Evolutionary conservation across 2,329 filamentous ascomycete species (phyloP).

Genomic region (Colletotrichum godetiae): DNA sequence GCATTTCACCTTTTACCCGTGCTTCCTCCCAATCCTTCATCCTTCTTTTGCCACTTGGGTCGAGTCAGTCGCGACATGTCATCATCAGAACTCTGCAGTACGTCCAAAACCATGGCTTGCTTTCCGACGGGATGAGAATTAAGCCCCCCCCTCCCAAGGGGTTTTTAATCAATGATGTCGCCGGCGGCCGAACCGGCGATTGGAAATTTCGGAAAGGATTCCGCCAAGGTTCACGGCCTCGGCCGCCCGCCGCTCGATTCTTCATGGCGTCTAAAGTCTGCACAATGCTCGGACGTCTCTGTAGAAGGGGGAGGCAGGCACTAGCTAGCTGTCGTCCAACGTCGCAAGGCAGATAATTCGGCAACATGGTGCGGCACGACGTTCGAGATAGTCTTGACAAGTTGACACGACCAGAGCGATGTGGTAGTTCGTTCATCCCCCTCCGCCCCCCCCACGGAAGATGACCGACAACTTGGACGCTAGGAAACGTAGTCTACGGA

Average conservation of each 20-base stretch:
- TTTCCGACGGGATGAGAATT: background rate
- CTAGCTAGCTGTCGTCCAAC: background rate
- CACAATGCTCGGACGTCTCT: background rate
- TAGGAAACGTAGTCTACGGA: background rate
- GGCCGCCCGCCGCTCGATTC: background rate
- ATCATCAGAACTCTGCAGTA: conserved; percentile 13
- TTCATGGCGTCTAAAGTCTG: no score
- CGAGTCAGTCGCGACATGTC: conserved; percentile 5
- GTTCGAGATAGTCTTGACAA: background rate
- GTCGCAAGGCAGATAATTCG: background rate
- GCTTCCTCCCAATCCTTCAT: no score
- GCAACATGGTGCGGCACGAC: background rate
- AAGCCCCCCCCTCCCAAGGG: no score
- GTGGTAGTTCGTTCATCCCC: no score
- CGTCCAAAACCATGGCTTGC: background rate
- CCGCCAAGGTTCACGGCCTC: background rate
- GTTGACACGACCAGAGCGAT: background rate
- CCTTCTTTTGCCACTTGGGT: background rate
- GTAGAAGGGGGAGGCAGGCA: background rate
- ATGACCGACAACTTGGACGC: background rate
- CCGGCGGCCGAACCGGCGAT: background rate
- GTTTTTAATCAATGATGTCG: background rate
- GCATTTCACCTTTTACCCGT: background rate
- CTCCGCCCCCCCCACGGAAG: background rate
- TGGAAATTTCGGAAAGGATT: background rate